Evolutionary conservation across 2,329 filamentous ascomycete species (phyloP).

Genomic region (Scedosporium apiospermum): DNA sequence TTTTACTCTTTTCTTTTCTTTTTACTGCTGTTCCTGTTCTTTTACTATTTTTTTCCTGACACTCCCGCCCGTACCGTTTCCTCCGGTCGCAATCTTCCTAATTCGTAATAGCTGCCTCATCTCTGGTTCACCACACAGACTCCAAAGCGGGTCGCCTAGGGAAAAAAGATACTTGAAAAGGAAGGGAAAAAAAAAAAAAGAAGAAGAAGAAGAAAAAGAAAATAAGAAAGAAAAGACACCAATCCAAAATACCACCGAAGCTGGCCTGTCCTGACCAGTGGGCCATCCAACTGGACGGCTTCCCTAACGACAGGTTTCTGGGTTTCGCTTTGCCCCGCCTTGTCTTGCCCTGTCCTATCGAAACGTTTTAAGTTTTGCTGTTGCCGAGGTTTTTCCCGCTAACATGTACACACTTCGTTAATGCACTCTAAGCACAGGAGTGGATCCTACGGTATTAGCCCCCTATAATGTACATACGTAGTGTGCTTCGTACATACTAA

Average conservation of each 20-base stretch:
- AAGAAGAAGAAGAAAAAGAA: neutral
- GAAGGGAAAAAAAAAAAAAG: neutral
- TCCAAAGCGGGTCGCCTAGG: neutral
- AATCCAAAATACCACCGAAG: neutral
- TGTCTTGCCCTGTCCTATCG: neutral
- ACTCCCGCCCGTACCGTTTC: neutral
- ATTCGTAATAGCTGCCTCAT: slow-evolving; percentile 7
- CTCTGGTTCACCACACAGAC: neutral
- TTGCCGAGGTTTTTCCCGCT: neutral
- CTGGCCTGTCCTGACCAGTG: neutral
- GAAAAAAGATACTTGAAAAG: neutral
- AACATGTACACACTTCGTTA: neutral
- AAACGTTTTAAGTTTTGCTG: neutral
- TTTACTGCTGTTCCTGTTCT: neutral
- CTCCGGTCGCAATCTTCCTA: neutral
- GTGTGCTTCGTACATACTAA: too few relatives aligned
- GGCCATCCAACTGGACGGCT: neutral
- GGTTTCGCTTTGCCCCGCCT: neutral
- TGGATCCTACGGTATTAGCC: too few relatives aligned
- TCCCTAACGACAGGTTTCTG: neutral
- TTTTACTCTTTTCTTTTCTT: neutral
- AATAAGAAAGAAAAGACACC: neutral
- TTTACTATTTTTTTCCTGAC: neutral
- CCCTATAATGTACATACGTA: too few relatives aligned
- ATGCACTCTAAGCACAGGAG: too few relatives aligned